phyloP scores from a whole-genome alignment of 331 rosid species.

The Erythrophleum ivorense region DNA sequence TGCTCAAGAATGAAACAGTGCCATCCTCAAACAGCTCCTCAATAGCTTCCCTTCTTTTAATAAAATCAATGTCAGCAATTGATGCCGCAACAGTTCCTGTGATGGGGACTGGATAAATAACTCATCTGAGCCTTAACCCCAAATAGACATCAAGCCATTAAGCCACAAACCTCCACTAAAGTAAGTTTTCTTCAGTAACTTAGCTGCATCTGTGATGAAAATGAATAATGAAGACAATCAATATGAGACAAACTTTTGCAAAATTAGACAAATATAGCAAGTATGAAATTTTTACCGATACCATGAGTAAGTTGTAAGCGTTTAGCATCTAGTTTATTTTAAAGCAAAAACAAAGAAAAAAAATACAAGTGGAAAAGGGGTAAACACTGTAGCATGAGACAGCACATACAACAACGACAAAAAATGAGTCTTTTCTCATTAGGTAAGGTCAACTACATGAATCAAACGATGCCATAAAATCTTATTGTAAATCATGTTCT shows the following conservation, averaged over 20 bases:
- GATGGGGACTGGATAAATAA: constrained; percentile 25
- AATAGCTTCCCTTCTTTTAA: constrained; percentile 70
- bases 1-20: constrained; percentile 83
- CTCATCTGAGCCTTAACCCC: constrained; percentile 21
- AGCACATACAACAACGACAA: no score
- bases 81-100: constrained; percentile 90
- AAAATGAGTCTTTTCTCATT: no score
- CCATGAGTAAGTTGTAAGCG: not conserved
- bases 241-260: constrained; percentile 1
- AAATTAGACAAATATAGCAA: constrained; percentile 12
- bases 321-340: constrained; percentile 6
- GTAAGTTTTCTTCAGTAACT: constrained; percentile 75
- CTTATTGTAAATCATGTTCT: no score
- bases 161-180: constrained; percentile 96
- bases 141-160: constrained; percentile 42
- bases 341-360: not conserved
- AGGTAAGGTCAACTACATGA: no score
- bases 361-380: not conserved
- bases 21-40: constrained; percentile 97
- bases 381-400: not conserved
- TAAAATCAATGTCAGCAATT: constrained; percentile 85
- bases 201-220: constrained; percentile 76
- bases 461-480: no score
- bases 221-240: constrained; percentile 40
- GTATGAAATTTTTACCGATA: constrained; percentile 7